Base-by-base conservation (phyloP, 2,329 filamentous ascomycete species). In the Cephalotrichum gorgonifer region DNA sequence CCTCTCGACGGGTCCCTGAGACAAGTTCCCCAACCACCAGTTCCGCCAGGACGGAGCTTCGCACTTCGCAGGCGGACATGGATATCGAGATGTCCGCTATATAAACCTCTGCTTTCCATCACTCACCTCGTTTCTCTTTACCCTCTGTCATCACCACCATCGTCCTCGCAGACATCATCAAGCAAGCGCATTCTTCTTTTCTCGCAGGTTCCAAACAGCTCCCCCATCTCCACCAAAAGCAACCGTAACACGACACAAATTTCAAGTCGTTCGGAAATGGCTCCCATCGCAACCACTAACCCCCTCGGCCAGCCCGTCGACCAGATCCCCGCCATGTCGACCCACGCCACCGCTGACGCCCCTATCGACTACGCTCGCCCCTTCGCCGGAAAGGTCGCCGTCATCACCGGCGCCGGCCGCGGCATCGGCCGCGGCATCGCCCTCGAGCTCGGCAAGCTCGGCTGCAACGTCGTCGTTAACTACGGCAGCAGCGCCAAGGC, bases 391-490 rank as follows among this genome's bases (percentile, higher is more conserved):
- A 76, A 76, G 61, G 70, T 76, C 23, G 73, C 80, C 50, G 71
- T 86, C 54, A 71, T 86, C 62, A 86, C 82, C 15, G 82, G 78
- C 38, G 68, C 76, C 44, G 79, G 80, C 47, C 79, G 81, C 31
- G 83, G 83, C 50, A 86, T 86, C 57, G 82, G 82, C 35, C 68
- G 71, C 47, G 80, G 80, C 48, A 83, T 83, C 48, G 81, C 82
- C 54, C 71, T 84, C 48, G 81, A 85, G 64, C 78, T 86, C 38
- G 81, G 75, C 61, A 73, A 75, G 60, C 79, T 80, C 54, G 82
- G 82, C 38, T 77, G 76, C 57, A 78, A 71, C 49, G 71, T 86
- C 47, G 71, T 85, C 25, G 74, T 87, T 61, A 86, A 86, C 70
- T 86, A 86, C 64, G 68, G 73, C 49, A 74, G 73, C 46, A 76